phyloP scores from a whole-genome alignment of 2,329 filamentous ascomycete species.

The Dactylellina haptotyla region DNA sequence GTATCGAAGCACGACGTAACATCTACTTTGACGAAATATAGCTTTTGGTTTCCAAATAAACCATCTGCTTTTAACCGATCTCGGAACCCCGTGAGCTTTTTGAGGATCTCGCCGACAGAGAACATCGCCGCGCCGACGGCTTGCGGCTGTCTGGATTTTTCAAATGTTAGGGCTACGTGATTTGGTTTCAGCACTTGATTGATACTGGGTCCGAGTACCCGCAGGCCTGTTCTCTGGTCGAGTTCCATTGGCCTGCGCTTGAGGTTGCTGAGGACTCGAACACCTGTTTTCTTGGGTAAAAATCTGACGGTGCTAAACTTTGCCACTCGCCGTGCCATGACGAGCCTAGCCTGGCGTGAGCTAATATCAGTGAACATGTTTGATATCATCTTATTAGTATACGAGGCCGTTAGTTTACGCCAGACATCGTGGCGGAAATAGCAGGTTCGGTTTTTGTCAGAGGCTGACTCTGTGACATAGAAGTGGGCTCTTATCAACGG shows the following conservation, averaged over 20 bases:
- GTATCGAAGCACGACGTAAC: slow-evolving; percentile 94
- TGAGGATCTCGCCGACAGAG: slow-evolving; percentile 82
- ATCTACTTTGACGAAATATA: slow-evolving; percentile 94
- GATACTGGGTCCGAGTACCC: slow-evolving; percentile 71
- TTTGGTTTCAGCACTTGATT: slow-evolving; percentile 78
- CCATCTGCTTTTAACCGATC: slow-evolving; percentile 62
- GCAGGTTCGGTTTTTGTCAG: slow-evolving; percentile 81
- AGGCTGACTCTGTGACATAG: slow-evolving; percentile 90
- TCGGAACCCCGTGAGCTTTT: slow-evolving; percentile 76
- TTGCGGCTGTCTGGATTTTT: slow-evolving; percentile 73
- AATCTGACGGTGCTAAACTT: slow-evolving; percentile 83
- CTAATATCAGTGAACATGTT: slow-evolving; percentile 83
- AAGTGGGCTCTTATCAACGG: slow-evolving; percentile 88
- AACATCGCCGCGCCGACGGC: slow-evolving; percentile 82
- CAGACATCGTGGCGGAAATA: slow-evolving; percentile 96
- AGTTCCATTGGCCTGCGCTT: slow-evolving; percentile 70
- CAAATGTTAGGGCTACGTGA: slow-evolving; percentile 79
- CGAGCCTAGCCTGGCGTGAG: slow-evolving; percentile 66
- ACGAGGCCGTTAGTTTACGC: slow-evolving; percentile 78
- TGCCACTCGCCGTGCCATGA: slow-evolving; percentile 72
- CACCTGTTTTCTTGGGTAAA: slow-evolving; percentile 79
- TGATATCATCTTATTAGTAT: slow-evolving; percentile 73
- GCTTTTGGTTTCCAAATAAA: slow-evolving; percentile 60
- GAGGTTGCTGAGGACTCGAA: slow-evolving; percentile 89
- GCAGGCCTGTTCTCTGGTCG: slow-evolving; percentile 26